Evolutionary conservation across 2,329 filamentous ascomycete genomes (phyloP).

Genomic region (Waltergamsia citrina): DNA sequence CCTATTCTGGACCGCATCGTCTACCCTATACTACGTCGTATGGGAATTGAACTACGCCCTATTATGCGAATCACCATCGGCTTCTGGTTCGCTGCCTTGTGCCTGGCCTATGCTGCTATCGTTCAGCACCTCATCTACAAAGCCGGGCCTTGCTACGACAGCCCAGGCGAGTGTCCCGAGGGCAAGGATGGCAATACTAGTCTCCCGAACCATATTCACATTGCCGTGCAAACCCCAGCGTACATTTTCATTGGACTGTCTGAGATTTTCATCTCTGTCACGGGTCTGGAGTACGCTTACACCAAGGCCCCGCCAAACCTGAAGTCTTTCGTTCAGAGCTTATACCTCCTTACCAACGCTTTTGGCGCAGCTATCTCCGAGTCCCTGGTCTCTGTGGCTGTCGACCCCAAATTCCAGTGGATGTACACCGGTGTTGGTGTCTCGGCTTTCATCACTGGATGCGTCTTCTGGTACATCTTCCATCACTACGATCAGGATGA

Average conservation of each 20-base stretch:
- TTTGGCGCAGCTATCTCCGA: constrained; percentile 51
- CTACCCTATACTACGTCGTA: constrained; percentile 50
- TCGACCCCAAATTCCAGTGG: constrained; percentile 57
- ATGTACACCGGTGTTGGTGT: constrained; percentile 52
- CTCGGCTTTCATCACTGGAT: constrained; percentile 35
- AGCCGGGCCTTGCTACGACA: constrained; percentile 38
- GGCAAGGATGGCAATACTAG: constrained; percentile 18
- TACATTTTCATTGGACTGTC: constrained; percentile 48
- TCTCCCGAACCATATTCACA: constrained; percentile 36
- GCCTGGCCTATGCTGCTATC: constrained; percentile 50
- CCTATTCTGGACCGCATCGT: constrained; percentile 50
- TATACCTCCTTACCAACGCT: constrained; percentile 53
- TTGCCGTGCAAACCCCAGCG: constrained; percentile 43
- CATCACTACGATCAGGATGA: constrained; percentile 26
- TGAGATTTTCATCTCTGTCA: constrained; percentile 58
- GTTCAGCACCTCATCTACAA: constrained; percentile 53
- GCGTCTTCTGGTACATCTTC: constrained; percentile 39
- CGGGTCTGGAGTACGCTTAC: constrained; percentile 63
- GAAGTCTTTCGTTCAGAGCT: constrained; percentile 50
- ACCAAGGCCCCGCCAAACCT: constrained; percentile 63
- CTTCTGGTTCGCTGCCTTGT: constrained; percentile 43
- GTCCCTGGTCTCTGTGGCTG: constrained; percentile 47
- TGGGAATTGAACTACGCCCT: constrained; percentile 51
- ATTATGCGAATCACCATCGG: constrained; percentile 58
- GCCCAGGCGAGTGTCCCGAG: constrained; percentile 26